Base-by-base conservation (phyloP, 73 alveolate genomes). In the Breviolum minutum region DNA sequence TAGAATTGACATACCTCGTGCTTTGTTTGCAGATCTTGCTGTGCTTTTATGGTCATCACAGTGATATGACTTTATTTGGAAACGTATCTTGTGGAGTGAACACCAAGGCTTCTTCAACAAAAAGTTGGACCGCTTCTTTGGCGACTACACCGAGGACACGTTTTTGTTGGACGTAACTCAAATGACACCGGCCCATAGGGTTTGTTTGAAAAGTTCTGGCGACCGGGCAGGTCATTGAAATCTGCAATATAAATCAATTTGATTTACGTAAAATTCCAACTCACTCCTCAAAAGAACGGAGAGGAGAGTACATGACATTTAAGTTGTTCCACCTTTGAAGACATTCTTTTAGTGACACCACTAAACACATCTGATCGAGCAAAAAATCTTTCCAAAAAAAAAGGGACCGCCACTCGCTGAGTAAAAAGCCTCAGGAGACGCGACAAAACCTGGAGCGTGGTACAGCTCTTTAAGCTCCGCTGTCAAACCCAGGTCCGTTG, bases 91-190 rank as follows among this genome's bases (percentile, higher is more conserved):
- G 54, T 40, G 54, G 54, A 40, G 54, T 8, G 26, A 60, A 1
- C 64, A 9, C 64, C 30, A 62, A 92, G 98, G 98, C 98, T 73
- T 73, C 98, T 94, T 94, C 99, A 94, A 94, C 94, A 77, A 94
- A 71, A 94, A 94, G 99, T 48, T 94, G 94, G 99, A 94, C 90
- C 99, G 99, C 94, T 94, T 79, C 99, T 94, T 94, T 26, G 99
- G 99, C 86, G 99, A 77, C 74, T 94, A 94, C 99, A 94, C 99
- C 30, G 99, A 77, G 94, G 99, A 10, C 30, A 40, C 54, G 54
- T 40, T 40, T 40, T 40, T n/a, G n/a, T 17, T 16, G 10, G 62
- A 32, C 12, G 13, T 26, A 54, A 22, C 54, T 40, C 54, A 40
- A 40, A 40, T 40, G 3, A 3, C 54, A 40, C 54, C 54, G 54